These are phyloP conservation scores for Hansenula anomala DNA, from an alignment of 1,139 yeast species.

Conservation along the genomic window DNA sequence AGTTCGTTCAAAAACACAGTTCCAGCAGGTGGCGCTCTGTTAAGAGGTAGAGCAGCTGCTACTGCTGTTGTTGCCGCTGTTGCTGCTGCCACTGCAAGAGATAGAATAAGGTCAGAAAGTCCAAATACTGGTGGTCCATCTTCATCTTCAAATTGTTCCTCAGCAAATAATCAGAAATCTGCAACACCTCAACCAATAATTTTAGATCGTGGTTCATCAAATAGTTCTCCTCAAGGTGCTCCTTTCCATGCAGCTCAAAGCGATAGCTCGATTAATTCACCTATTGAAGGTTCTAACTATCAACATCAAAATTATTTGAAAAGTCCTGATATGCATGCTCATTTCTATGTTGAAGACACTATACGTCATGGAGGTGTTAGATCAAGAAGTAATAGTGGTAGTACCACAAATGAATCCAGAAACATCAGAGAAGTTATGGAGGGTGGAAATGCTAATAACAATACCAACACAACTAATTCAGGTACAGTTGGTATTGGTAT, in stretches of 20 bases:
- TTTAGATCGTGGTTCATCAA: background rate
- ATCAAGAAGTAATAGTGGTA: constrained; percentile 32
- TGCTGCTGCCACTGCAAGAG: constrained; percentile 29
- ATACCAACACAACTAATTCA: no score
- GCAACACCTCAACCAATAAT: background rate
- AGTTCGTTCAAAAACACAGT: constrained; percentile 32
- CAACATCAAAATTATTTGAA: constrained; percentile 30
- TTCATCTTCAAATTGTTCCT: no score
- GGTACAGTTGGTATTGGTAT: background rate
- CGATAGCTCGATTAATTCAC: constrained; percentile 17
- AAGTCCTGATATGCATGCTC: constrained; percentile 70
- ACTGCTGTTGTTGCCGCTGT: constrained; percentile 30
- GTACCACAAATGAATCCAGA: constrained; percentile 23
- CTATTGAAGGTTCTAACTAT: background rate
- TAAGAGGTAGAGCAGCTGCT: constrained; percentile 33
- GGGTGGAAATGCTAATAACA: background rate
- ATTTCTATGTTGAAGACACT: constrained; percentile 71
- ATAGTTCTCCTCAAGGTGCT: constrained; percentile 3
- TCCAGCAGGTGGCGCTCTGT: constrained; percentile 47
- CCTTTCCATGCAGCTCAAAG: background rate
- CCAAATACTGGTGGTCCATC: constrained; percentile 7
- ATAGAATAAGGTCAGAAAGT: constrained; percentile 16
- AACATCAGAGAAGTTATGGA: constrained; percentile 17
- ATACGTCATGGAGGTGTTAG: constrained; percentile 44
- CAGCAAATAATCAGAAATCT: no score